A percentile compares a stretch with the other conserved stretches of the same genome.
Evolutionary conservation across 2,329 filamentous ascomycete genomes (phyloP).

Genomic region (Pseudogymnoascus sp.): DNA sequence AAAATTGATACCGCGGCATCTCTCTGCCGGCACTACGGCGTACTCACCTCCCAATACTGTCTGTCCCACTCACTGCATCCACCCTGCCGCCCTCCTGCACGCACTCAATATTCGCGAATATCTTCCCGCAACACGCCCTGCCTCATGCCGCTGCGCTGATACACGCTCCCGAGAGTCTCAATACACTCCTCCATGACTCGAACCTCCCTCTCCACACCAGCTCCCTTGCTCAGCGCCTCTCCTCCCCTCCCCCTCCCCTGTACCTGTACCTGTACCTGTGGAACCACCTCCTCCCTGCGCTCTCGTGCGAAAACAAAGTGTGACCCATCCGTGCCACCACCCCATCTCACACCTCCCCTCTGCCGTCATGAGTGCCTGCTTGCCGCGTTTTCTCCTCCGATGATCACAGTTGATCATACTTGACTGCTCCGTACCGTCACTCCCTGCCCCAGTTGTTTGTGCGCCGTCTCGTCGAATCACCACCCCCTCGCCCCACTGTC

Average conservation of each 20-base stretch:
- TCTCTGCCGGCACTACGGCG: not conserved
- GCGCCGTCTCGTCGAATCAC: not conserved
- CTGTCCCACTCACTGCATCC: not conserved
- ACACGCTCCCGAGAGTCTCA: not conserved
- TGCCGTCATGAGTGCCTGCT: not conserved
- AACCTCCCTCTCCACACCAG: not conserved
- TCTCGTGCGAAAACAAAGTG: not conserved
- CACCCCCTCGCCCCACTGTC: not conserved
- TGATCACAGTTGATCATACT: not conserved
- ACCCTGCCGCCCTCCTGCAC: not conserved
- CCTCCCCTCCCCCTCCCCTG: not conserved
- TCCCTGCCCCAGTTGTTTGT: not conserved
- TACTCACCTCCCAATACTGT: not conserved
- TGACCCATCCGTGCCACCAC: not conserved
- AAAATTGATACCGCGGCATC: not conserved
- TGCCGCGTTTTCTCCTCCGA: not conserved
- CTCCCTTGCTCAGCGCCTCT: not conserved
- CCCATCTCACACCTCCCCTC: not conserved
- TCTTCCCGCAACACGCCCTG: not conserved
- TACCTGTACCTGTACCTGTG: not conserved
- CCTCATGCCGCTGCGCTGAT: not conserved
- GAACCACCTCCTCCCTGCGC: not conserved
- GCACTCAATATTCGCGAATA: not conserved
- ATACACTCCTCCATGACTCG: not conserved
- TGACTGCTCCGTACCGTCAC: not conserved